Base-by-base conservation (phyloP, 805 yeast genomes). In the Metschnikowia santaceciliae region DNA sequence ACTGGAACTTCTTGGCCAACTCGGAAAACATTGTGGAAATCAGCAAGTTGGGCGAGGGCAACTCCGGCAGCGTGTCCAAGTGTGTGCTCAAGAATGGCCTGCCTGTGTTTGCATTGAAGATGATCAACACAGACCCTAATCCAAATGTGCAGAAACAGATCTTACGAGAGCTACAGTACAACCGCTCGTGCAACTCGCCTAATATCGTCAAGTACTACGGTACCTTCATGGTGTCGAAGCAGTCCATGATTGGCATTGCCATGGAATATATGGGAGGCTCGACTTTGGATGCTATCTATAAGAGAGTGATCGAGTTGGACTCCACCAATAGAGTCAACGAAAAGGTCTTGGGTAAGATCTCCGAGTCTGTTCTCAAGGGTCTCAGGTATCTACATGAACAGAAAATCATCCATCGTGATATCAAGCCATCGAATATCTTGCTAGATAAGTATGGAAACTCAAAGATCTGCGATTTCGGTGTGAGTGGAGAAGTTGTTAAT, bases 201-300 rank as follows among this genome's bases (percentile, higher is more conserved):
- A 86, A 82, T 63, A 94, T 94, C 54, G 98, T 92, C 23, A 80
- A 83, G 65, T 94, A 94, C 67, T 92, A 89, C 66, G 99, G 99
- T 6, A 90, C 96, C 55, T 94, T 88, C 62, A 75, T 88, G 56
- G 84, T 87, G 59, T 88, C 85, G 61, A 79, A 79, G 51, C 82
- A 79, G 54, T 87, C 90, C 30, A 82, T 90, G 62, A 90, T 94
- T 38, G 90, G 88, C 58, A 94, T 94, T 30, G 90, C 96, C 44
- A 94, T 94, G 98, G 99, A 94, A 68, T 94, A 82, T 66, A 94
- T 96, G 90, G 96, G 90, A 23, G 98, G 97, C 1, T 80, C 82
- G 40, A 89, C 96, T 3, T 70, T 94, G 53, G 97, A 94, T 62
- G 90, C 96, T 1, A 83, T 92, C n/a, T 90, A 92, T 70, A 85